Evolutionary conservation across 805 yeast genomes (phyloP).

Genomic region (Danielia oregonensis): DNA sequence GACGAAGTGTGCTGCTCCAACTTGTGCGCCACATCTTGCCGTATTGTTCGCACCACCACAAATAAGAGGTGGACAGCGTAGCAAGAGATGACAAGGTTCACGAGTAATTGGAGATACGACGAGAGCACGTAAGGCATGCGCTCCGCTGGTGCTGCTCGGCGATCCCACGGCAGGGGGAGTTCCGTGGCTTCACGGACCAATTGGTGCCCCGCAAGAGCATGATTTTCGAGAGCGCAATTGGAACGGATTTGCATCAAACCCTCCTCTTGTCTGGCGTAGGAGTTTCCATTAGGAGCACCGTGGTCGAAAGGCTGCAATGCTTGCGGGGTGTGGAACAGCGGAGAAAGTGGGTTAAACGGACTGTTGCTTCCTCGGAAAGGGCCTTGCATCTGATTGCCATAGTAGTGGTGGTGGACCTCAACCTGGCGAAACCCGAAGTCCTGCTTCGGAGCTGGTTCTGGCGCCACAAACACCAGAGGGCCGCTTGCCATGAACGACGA

Average conservation of each 20-base stretch:
- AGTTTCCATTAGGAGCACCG: too few species aligned
- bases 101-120: constrained; percentile 55
- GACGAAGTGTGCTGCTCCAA: constrained; percentile 46
- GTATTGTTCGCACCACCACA: constrained; percentile 45
- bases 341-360: too few species aligned
- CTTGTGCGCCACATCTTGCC: constrained; percentile 50
- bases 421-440: constrained; percentile 19
- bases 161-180: constrained; percentile 62
- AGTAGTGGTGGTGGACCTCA: constrained; percentile 48
- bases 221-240: neutral
- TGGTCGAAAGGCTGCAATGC: too few species aligned
- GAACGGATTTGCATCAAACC: too few species aligned
- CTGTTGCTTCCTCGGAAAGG: too few species aligned
- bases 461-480: neutral
- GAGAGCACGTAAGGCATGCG: constrained; percentile 54
- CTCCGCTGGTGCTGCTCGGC: constrained; percentile 47
- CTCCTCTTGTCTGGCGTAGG: too few species aligned
- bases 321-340: too few species aligned
- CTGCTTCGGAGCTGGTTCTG: neutral
- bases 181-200: neutral
- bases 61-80: constrained; percentile 44
- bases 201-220: too few species aligned
- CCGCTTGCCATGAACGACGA: constrained; percentile 14
- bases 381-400: neutral
- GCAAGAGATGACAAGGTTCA: constrained; percentile 46